Base-by-base conservation (phyloP, 1,284 basidiomycete species). In the Filobasidium uniguttulatum region DNA sequence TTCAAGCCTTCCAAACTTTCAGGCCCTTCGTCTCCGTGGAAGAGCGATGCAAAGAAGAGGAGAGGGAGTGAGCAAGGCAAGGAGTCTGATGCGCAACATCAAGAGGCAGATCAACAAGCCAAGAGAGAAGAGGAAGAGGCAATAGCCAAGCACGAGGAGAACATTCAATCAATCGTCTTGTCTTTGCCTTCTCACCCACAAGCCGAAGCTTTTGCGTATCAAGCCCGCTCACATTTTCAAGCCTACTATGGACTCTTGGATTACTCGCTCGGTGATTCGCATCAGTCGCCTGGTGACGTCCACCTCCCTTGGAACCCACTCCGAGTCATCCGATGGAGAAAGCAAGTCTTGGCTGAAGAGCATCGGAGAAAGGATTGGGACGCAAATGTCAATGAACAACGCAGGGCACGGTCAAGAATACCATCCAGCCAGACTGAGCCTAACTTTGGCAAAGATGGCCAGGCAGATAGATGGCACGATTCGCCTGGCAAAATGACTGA, bases 161-260 rank as follows among this genome's bases (percentile, higher is more conserved):
- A 43, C 10, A 26, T 44, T 45, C 50, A 44, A 40, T n/a, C 41
- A 36, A 30, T 63, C 17, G 51, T 66, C 10, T 58, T 62, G 3
- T 62, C 63, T 36, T 57, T 69, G 17, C 61, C 64, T 10, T 62
- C 63, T 5, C 67, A 70, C 56, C 67, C 67, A 1, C 52, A 53
- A 3, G 53, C 62, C 5, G 63, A 66, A 50, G 52, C 57, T n/a
- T 38, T 54, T 6, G 65, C 66, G 0, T 63, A 63, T 47, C 55
- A 53, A 7, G 57, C 58, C 1, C 57, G 61, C 3, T 59, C 64
- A 1, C 64, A 68, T 45, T 55, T 70, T 22, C 63, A 65, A 41
- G 62, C 60, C 3, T 65, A 60, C 52, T 70, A 70, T 52, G 56
- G 59, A 5, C 57, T 59, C 19, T 55, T 70, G 29, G 60, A 62